Base-by-base conservation (phyloP, 1,284 basidiomycete species). In the Boletellus deceptivus region DNA sequence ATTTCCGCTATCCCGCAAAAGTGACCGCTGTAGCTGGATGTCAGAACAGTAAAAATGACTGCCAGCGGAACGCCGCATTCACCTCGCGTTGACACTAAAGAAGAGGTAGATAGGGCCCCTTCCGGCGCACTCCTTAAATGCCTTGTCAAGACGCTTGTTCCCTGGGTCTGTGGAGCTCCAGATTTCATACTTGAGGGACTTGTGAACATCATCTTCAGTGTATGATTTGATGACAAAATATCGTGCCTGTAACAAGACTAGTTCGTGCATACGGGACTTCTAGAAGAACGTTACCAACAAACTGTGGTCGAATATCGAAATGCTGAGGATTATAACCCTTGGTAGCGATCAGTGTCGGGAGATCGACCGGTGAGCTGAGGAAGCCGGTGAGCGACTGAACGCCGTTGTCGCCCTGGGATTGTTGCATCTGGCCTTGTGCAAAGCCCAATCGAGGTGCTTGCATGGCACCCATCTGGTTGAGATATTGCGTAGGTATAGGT, bases 181-280 rank as follows among this genome's bases (percentile, higher is more conserved):
- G 55, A 97, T 97, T 71, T 96, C 94, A 65, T 94, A 94, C 64
- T 96, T 95, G 60, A 96, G 79, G 13, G 90, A 93, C 70, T 97
- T 97, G 73, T 97, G 94, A 2, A 98, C 95, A 63, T 98, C 94
- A 61, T 98, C 94, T 69, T 98, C 94, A 2, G 94, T 98, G 72
- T 95, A 98, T 1, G 91, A 94, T 70, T 98, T 97, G 80, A 98
- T 98, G 27, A 98, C 94, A 64, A 97, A 97, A 73, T 82, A 98
- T 16, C 93, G 82, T 8, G 94, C 93, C 84, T 91, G 60, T 11
- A 47, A 59, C 9, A 25, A 46, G 17, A 48, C 37, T 45, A 49
- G 33, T 14, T 49, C 24, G 38, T 18, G 44, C 31, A 43, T n/a
- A 25, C 9, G 17, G 16, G 6, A 41, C 11, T 39, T 53, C 17